phyloP scores from a whole-genome alignment of 768 basidiomycete species.

The Trichaptum fuscoviolaceum region DNA sequence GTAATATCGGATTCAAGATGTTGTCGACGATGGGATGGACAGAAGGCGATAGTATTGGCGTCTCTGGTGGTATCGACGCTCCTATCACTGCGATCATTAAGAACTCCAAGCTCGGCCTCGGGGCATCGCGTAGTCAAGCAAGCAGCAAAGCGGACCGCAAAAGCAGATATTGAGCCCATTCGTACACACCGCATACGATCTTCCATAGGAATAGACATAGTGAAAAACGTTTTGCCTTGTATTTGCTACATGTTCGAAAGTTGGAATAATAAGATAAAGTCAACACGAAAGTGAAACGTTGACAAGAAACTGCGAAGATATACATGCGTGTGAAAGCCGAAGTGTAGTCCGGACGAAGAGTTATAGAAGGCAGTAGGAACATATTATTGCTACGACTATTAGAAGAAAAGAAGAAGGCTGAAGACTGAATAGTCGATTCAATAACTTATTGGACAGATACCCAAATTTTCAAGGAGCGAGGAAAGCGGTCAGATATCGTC shows the following conservation, averaged over 20 bases:
- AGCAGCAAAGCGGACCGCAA: not conserved
- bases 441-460: not conserved
- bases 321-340: not conserved
- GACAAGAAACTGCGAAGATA: not conserved
- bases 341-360: not conserved
- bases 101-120: slow-evolving; percentile 78
- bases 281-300: not conserved
- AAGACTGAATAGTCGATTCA: not conserved
- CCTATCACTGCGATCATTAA: slow-evolving; percentile 86
- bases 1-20: slow-evolving; percentile 86
- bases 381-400: not conserved
- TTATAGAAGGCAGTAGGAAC: not conserved
- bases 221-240: not conserved
- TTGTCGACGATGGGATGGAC: slow-evolving; percentile 89
- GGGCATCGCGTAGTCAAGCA: slow-evolving; percentile 37
- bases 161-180: not conserved
- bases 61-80: slow-evolving; percentile 55
- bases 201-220: not conserved
- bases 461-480: not conserved
- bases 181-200: not conserved
- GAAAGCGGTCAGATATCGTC: slow-evolving; percentile 37
- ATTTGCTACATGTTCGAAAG: not conserved
- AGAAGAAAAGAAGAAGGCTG: not conserved
- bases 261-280: not conserved
- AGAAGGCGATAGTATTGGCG: slow-evolving; percentile 75